Base-by-base conservation (phyloP, 192 early-diverging fungal species). In the Backusella parvicylindrica region DNA sequence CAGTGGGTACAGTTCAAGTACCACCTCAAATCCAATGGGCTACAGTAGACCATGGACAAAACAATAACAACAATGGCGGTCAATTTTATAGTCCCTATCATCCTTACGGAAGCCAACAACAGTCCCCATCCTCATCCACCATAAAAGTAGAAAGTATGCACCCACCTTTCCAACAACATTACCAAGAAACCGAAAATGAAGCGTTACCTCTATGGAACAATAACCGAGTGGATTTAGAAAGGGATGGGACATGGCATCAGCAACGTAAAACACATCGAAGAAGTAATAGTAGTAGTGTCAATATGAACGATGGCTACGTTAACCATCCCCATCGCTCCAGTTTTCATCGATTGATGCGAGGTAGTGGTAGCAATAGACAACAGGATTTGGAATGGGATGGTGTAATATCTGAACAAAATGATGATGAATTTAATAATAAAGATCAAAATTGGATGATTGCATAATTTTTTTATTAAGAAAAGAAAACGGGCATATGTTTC, bases 311-410 rank as follows among this genome's bases (percentile, higher is more conserved):
- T n/a, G 18, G 6, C 4, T 47, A 47, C 6, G 16, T 15, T 6
- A 15, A 35, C 2, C 33, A 47, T 6, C 43, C 43, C 5, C 15
- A 28, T 28, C 23, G 21, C 2, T 73, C 78, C 23, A 79, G 78
- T 53, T 41, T 79, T 4, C 78, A 79, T 71, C 67, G 78, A 23
- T 33, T 68, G 18, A 74, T 79, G 18, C 68, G 78, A n/a, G 74
- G 78, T 35, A 18, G 43, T 35, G 43, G 43, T 16, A 47, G n/a
- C 73, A 74, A n/a, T 69, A 53, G 31, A 23, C 63, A 30, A 35
- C 78, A 79, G 32, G 78, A 79, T 64, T n/a, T 79, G 15, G 78
- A 79, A 66, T 79, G 78, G 78, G 78, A 79, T 36, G 78, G 78
- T 36, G 60, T 74, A 9, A 43, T 43, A 0, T 28, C 53, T 18